A percentile compares a stretch with the other conserved stretches of the same genome.
These are phyloP conservation scores for Phytophthora uliginosa DNA, from an alignment of 352 stramenopile species.

Conservation along the genomic window DNA sequence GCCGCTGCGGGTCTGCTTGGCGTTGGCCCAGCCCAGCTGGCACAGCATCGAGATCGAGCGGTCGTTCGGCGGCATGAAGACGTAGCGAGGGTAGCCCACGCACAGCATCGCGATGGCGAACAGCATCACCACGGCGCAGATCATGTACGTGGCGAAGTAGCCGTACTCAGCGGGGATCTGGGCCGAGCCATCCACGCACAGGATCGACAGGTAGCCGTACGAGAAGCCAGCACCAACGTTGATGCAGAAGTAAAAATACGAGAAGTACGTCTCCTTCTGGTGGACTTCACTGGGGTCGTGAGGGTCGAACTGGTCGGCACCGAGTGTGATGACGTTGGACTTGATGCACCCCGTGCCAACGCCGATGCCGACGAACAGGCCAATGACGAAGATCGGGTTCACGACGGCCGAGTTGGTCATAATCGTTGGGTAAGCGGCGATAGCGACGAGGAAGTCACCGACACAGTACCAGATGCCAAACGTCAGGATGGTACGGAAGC, in stretches of 20 bases:
- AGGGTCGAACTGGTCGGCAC: constrained; percentile 72
- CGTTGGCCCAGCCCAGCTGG: constrained; percentile 37
- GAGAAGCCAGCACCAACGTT: constrained; percentile 77
- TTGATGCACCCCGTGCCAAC: constrained; percentile 62
- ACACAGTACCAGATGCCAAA: constrained; percentile 68
- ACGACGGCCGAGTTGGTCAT: constrained; percentile 39
- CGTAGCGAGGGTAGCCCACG: constrained; percentile 59
- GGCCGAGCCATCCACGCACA: constrained; percentile 79
- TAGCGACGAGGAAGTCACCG: constrained; percentile 64
- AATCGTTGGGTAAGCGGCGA: constrained; percentile 55
- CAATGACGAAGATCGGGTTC: constrained; percentile 66
- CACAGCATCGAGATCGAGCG: constrained; percentile 59
- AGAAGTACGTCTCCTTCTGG: constrained; percentile 81
- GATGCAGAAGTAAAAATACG: constrained; percentile 86
- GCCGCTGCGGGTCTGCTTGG: constrained; percentile 34
- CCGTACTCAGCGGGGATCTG: constrained; percentile 77
- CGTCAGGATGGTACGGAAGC: constrained; percentile 67
- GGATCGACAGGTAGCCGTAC: constrained; percentile 85
- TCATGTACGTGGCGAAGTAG: constrained; percentile 82
- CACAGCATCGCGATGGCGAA: constrained; percentile 50
- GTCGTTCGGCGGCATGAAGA: constrained; percentile 49
- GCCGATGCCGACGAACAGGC: constrained; percentile 64
- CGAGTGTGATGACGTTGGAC: constrained; percentile 70
- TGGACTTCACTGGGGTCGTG: constrained; percentile 50
- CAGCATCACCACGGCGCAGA: constrained; percentile 56